Conservation (phyloP, 768 basidiomycete species). For the Arthromyces matolae region DNA sequence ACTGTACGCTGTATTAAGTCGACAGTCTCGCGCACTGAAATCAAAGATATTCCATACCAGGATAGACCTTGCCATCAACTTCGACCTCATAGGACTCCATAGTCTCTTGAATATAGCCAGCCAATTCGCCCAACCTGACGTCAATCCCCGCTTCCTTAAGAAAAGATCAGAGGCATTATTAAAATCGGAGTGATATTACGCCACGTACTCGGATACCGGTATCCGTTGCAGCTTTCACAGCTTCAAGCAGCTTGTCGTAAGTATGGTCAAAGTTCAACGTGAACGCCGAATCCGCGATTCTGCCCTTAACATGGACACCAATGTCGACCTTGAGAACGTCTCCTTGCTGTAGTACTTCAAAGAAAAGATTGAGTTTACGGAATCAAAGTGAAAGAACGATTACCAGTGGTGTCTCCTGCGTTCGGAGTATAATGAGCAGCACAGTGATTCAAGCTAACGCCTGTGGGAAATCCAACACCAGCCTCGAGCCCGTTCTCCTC, state of each 20-base stretch:
- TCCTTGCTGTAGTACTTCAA: constrained; percentile 13
- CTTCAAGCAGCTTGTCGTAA: constrained; percentile 85
- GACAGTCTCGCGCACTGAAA: too few relatives aligned
- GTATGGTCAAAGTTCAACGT: constrained; percentile 86
- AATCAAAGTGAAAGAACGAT: constrained; percentile 21
- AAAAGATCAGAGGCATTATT: background rate
- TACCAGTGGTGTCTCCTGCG: constrained; percentile 81
- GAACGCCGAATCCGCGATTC: constrained; percentile 94
- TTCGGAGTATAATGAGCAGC: constrained; percentile 98
- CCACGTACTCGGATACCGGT: constrained; percentile 73
- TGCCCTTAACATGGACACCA: constrained; percentile 95
- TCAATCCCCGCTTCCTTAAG: constrained; percentile 98
- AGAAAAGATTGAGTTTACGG: background rate
- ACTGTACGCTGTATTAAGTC: too few relatives aligned
- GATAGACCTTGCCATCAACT: constrained; percentile 76
- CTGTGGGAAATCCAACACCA: constrained; percentile 96
- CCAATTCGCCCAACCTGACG: constrained; percentile 88
- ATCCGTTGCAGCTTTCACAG: constrained; percentile 92
- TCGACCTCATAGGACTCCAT: constrained; percentile 99
- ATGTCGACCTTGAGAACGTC: constrained; percentile 97
- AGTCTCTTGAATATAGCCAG: constrained; percentile 90
- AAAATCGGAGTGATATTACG: constrained; percentile 3
- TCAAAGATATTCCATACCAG: constrained; percentile 46
- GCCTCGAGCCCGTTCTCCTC: constrained; percentile 84
- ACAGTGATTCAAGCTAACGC: constrained; percentile 88